Base-by-base conservation (phyloP, 257 asterid genomes). In the Parsonsia alboflavescens region DNA sequence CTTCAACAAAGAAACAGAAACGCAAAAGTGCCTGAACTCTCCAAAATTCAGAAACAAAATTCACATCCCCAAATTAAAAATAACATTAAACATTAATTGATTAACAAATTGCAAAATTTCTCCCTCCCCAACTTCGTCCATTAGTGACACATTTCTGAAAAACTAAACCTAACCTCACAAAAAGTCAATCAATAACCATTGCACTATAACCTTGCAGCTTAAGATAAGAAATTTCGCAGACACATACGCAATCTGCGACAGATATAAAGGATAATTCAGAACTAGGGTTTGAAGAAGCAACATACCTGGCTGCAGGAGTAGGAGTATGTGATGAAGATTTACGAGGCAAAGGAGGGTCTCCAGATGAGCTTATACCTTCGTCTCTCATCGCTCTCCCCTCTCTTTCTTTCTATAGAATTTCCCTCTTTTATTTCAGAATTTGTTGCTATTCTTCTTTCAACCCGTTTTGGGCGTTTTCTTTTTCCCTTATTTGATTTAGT, bases 261-360 rank as follows among this genome's bases (percentile, higher is more conserved):
- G 5, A 61, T 52, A 22, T 12, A 67, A 28, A 68, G 65, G 17
- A n/a, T 1, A 54, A 44, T 45, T 44, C 71, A 46, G 82, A 41
- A 41, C 58, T 66, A 80, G 83, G 87, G 85, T 78, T 77, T 50
- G 8, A 45, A 45, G 69, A 64, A 80, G 41, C 39, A 67, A 45
- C 49, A 81, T 78, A 94, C 98, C 98, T 94, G 67, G 97, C 98
- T 69, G 98, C 97, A 59, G 97, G 98, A 69, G 76, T 84, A 74
- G 89, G 92, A n/a, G 96, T 92, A 50, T 97, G 96, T 79, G 97
- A 91, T 45, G 92, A 85, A 76, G 98, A 89, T 81, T 91, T 86
- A 59, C 85, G 97, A 21, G 84, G 89, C 65, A 84, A 33, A 54
- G 85, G 70, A 72, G 96, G 96, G 84, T 92, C 97, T 13, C 89